These are phyloP conservation scores for Pythium grandisporangium DNA, from an alignment of 352 stramenopile genomes.

Conservation along the genomic window DNA sequence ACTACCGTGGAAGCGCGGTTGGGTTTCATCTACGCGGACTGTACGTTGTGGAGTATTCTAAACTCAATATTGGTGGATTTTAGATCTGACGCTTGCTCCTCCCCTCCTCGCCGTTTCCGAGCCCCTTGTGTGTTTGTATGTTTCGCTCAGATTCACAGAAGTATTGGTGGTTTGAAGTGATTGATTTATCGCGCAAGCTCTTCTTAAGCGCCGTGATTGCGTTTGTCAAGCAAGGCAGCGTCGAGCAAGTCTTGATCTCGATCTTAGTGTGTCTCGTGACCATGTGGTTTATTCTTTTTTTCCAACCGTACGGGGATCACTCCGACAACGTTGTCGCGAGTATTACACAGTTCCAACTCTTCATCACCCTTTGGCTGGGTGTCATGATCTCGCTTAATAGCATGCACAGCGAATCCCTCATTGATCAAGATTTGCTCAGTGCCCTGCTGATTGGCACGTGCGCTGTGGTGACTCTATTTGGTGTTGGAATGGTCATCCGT, in stretches of 20 bases:
- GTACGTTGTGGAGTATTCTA: constrained; percentile 28
- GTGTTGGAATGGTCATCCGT: constrained; percentile 42
- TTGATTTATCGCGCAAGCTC: constrained; percentile 70
- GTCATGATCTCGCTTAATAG: constrained; percentile 66
- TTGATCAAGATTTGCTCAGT: constrained; percentile 54
- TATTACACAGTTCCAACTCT: constrained; percentile 69
- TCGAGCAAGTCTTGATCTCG: constrained; percentile 57
- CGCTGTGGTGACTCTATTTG: constrained; percentile 50
- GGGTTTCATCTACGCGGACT: constrained; percentile 75
- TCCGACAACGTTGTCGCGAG: constrained; percentile 67
- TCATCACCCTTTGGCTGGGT: constrained; percentile 74
- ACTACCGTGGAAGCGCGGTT: constrained; percentile 53
- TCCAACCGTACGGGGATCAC: constrained; percentile 62
- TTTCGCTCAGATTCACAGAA: constrained; percentile 30
- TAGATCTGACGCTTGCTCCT: too few species aligned
- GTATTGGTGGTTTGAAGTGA: constrained; percentile 80
- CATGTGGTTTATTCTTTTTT: constrained; percentile 76
- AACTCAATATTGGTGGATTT: too few species aligned
- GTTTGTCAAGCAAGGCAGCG: constrained; percentile 61
- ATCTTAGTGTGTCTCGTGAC: constrained; percentile 58
- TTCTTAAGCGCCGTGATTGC: constrained; percentile 67
- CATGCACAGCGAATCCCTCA: constrained; percentile 45
- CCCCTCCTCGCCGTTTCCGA: too few species aligned
- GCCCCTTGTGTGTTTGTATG: too few species aligned
- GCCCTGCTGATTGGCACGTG: constrained; percentile 55